Evolutionary conservation across 1,139 yeast species (phyloP), one percentile per base, ranked within the genome.

Genomic region (Saccharomyces hybrid): DNA sequence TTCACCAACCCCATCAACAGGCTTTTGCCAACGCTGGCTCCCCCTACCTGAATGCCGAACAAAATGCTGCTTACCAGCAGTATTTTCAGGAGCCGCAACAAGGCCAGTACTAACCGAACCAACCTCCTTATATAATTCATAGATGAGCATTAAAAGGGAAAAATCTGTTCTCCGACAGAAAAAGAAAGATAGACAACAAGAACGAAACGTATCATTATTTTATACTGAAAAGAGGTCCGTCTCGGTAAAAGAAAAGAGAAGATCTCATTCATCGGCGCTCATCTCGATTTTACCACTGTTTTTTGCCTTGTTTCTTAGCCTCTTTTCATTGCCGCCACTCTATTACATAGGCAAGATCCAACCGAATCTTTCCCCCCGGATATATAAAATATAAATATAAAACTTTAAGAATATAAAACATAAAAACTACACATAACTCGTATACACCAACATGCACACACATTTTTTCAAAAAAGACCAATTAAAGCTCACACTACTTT

Each of bases 61-160:
- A 77, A 61, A 76, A 77, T 58, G 78, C 78, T 55, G 82, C 78
- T 52, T 80, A 80, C 62, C 83, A 81, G 67, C 83, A 80, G 60
- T 82, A 81, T 67, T 82, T 81, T 67, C 78, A 80, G 60, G 81
- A 78, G 60, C 63, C 75, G 50, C 78, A 75, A 62, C 78, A 75
- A 62, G 73, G 74, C 55, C 78, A 75, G 58, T 74, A 65, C 55
- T 67, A 56, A 58, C 34, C n/a, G 34, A 31, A 4, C 34, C 34
- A 11, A 11, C 34, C 3, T 31, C 34, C 34, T 31, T 31, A 11
- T 31, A 31, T 31, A 31, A 31, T 31, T 31, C 34, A 31, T 31
- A 31, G 34, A 31, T 31, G 34, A 31, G 34, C 34, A 31, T 31
- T 4, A 31, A 31, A 4, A 31, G 6, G 34, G 34, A 31, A 31